Percentiles rank a stretch among this genome's conserved stretches.
phyloP scores from a whole-genome alignment of 2,329 filamentous ascomycete species.

The Arthrinium puccinioides region DNA sequence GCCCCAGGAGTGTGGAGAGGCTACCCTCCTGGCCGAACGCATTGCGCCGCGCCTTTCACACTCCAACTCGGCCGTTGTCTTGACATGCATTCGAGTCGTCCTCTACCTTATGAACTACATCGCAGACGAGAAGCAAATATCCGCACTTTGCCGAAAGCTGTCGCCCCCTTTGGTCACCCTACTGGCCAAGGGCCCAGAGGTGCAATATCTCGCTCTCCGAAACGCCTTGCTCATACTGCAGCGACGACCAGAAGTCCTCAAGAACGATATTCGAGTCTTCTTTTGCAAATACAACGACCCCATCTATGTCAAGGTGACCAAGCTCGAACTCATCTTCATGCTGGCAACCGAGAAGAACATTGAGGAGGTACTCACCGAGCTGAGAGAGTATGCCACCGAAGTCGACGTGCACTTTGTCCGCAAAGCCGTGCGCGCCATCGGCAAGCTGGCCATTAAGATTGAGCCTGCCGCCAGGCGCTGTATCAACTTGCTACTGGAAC shows the following conservation, averaged over 20 bases:
- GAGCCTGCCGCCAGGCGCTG: constrained; percentile 86
- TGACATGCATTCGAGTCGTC: constrained; percentile 93
- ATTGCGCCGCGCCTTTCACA: constrained; percentile 94
- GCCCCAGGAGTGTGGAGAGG: constrained; percentile 83
- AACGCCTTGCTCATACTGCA: constrained; percentile 94
- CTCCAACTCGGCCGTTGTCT: constrained; percentile 90
- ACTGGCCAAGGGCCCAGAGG: constrained; percentile 90
- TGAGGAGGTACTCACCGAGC: constrained; percentile 84
- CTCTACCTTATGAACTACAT: constrained; percentile 99
- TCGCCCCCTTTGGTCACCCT: constrained; percentile 93
- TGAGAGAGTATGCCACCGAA: constrained; percentile 94
- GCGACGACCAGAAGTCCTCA: constrained; percentile 81
- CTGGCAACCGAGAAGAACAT: constrained; percentile 94
- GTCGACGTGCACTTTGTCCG: constrained; percentile 98
- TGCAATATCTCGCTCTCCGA: constrained; percentile 92
- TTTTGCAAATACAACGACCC: constrained; percentile 99
- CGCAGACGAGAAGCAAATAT: constrained; percentile 80
- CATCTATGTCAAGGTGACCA: constrained; percentile 98
- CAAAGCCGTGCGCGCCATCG: constrained; percentile 94
- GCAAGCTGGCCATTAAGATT: constrained; percentile 97
- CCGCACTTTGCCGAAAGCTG: constrained; percentile 80
- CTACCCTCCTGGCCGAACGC: constrained; percentile 81
- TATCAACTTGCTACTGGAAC: constrained; percentile 85
- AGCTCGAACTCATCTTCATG: constrained; percentile 98
- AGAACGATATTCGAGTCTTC: constrained; percentile 96